Base-by-base conservation (phyloP, 768 basidiomycete species). In the Podaxis sp. region DNA sequence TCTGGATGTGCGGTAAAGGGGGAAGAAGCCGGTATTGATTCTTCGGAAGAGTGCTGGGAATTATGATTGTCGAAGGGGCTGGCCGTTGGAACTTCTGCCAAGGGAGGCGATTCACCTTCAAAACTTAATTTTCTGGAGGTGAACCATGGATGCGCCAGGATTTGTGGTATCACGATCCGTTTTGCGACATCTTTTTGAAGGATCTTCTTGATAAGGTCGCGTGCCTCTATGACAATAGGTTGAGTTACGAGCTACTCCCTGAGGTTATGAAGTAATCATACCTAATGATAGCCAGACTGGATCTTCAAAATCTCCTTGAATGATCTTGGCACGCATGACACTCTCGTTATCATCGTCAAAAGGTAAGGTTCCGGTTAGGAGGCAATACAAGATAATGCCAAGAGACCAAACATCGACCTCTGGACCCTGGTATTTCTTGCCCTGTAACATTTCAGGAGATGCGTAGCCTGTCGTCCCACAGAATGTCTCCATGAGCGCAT, bases 381-480 rank as follows among this genome's bases (percentile, higher is more conserved):
- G 82, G 56, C 88, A 90, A 71, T 95, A 96, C 12, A 98, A 79
- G 57, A 98, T 97, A 64, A 97, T 84, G 0, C 95, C 95, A 55
- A 96, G 80, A 4, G 95, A 98, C 95, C 95, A 98, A 37, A 96
- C 80, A 70, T 98, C 95, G 52, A 96, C 94, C 83, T 98, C 95
- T 91, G 90, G 91, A 2, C 97, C 97, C 52, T 90, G 84, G 70
- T 99, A 99, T 74, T 88, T 94, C 76, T 85, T 85, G 1, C 90
- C 90, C 66, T 88, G 82, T 22, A 98, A 74, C 87, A 98, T 96
- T 76, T 97, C 95, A 2, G 95, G 95, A 27, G 92, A 85, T 4
- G 95, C 95, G 73, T 98, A 91, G 13, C 93, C 94, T 1, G 95
- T 96, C 9, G 95, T 97, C 9, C 96, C 95, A 70, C 95, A 98